A percentile compares a stretch with the other conserved stretches of the same genome.
These are phyloP conservation scores for Globisporangium parvum DNA, from an alignment of 352 stramenopile species.

Conservation along the genomic window DNA sequence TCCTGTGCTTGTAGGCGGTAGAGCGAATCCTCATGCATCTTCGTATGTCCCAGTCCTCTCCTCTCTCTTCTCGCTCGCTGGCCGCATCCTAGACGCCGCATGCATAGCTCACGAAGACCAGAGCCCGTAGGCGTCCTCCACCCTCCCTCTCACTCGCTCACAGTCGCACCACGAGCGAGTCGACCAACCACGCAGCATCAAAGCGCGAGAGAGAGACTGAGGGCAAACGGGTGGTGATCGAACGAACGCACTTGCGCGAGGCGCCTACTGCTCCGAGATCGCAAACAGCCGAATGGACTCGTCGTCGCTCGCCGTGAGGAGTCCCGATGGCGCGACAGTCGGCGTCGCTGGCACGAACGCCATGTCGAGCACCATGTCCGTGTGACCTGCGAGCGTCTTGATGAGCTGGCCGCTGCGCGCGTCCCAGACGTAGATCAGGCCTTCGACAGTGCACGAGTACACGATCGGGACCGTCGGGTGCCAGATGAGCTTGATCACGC, in stretches of 20 bases:
- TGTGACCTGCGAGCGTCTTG: conserved; percentile 78
- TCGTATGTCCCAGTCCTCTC: conserved; percentile 2
- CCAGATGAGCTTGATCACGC: conserved; percentile 90
- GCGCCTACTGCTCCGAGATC: conserved; percentile 16
- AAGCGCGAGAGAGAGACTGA: no score
- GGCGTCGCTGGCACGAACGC: conserved; percentile 51
- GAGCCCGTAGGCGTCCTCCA: no score
- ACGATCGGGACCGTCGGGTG: conserved; percentile 78
- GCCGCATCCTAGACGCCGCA: neutral
- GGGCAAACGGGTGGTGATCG: no score
- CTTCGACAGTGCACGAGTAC: conserved; percentile 86
- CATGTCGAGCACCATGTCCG: conserved; percentile 92
- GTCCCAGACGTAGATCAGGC: conserved; percentile 89
- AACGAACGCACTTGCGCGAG: neutral
- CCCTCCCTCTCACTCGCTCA: no score
- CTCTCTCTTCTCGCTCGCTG: neutral
- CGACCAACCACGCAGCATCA: no score
- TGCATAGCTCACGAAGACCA: no score
- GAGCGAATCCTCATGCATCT: conserved; percentile 15
- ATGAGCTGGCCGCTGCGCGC: conserved; percentile 78
- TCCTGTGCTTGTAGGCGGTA: conserved; percentile 12
- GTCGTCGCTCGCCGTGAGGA: conserved; percentile 82
- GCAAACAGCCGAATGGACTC: conserved; percentile 75
- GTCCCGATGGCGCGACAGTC: conserved; percentile 29
- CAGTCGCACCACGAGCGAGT: no score